Conservation (phyloP, 1,139 yeast genomes). For the Arxiozyma telluris region DNA sequence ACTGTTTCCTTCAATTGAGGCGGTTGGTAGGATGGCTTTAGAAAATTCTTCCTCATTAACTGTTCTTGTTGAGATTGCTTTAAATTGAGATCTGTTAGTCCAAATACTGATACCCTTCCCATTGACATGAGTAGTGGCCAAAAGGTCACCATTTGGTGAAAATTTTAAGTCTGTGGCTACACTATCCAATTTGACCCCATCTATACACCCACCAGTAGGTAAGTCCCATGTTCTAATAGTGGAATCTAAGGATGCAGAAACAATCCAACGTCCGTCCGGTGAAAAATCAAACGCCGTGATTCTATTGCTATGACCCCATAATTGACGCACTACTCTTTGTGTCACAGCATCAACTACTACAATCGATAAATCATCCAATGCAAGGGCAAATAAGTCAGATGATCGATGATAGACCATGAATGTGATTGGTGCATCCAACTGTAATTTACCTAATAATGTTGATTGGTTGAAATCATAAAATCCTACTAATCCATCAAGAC, state of each 20-base stretch:
- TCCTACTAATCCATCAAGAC: constrained; percentile 83
- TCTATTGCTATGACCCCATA: constrained; percentile 85
- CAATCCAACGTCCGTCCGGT: constrained; percentile 94
- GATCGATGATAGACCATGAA: constrained; percentile 66
- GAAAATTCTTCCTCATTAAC: constrained; percentile 67
- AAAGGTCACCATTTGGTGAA: constrained; percentile 81
- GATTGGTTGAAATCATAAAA: constrained; percentile 79
- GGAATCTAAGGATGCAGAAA: constrained; percentile 74
- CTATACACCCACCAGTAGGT: constrained; percentile 95
- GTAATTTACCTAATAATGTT: constrained; percentile 56
- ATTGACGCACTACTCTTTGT: constrained; percentile 71
- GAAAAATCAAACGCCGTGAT: constrained; percentile 85
- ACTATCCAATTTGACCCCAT: constrained; percentile 70
- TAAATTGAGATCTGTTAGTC: constrained; percentile 86
- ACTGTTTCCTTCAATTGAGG: constrained; percentile 76
- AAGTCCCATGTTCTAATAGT: constrained; percentile 96
- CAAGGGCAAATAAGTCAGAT: constrained; percentile 77
- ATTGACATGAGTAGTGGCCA: constrained; percentile 88
- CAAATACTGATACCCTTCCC: constrained; percentile 88
- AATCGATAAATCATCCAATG: constrained; percentile 78
- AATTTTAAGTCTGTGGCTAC: constrained; percentile 75
- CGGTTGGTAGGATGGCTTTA: constrained; percentile 57
- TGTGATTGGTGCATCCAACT: constrained; percentile 71
- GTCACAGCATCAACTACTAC: constrained; percentile 78
- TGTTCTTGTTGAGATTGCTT: constrained; percentile 58